Conservation (phyloP, 2,329 filamentous ascomycete genomes). For the Raffaelea deltoideospora region DNA sequence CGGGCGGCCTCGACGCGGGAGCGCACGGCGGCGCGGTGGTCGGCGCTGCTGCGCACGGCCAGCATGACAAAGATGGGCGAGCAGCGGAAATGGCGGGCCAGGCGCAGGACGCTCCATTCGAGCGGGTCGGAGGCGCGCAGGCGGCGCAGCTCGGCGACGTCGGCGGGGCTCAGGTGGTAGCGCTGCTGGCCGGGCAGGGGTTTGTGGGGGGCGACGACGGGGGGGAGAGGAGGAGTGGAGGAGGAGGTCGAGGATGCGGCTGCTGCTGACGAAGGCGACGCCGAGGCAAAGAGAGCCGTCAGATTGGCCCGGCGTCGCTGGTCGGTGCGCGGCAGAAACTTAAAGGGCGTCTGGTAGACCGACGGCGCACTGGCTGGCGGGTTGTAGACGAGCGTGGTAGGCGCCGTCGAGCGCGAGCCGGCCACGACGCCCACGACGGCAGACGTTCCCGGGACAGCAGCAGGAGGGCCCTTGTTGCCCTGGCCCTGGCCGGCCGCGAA, state of each 20-base stretch:
- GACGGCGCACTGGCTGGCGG: conserved; percentile 30
- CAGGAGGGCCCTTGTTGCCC: no score
- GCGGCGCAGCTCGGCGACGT: conserved; percentile 45
- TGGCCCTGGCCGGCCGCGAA: conserved; percentile 25
- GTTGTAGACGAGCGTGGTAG: conserved; percentile 31
- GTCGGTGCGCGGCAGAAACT: conserved; percentile 45
- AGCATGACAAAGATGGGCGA: conserved; percentile 41
- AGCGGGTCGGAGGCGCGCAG: conserved; percentile 37
- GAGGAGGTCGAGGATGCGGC: conserved; percentile 7
- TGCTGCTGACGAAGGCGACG: conserved; percentile 7
- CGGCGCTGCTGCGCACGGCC: conserved; percentile 32
- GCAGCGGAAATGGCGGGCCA: conserved; percentile 42
- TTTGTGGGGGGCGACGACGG: conserved; percentile 5
- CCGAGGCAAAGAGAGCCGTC: conserved; percentile 23
- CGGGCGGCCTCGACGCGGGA: conserved; percentile 31
- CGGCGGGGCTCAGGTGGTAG: conserved; percentile 37
- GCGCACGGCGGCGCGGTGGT: conserved; percentile 31
- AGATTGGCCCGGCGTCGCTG: conserved; percentile 36
- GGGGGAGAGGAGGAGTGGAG: conserved; percentile 11
- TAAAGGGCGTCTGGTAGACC: conserved; percentile 51
- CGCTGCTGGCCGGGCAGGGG: neutral
- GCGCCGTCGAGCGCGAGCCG: conserved; percentile 14
- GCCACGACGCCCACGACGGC: neutral
- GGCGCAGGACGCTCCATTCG: conserved; percentile 35
- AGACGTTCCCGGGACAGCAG: conserved; percentile 1